Conservation (phyloP, 257 asterid genomes). For the Solanum pimpinellifolium region DNA sequence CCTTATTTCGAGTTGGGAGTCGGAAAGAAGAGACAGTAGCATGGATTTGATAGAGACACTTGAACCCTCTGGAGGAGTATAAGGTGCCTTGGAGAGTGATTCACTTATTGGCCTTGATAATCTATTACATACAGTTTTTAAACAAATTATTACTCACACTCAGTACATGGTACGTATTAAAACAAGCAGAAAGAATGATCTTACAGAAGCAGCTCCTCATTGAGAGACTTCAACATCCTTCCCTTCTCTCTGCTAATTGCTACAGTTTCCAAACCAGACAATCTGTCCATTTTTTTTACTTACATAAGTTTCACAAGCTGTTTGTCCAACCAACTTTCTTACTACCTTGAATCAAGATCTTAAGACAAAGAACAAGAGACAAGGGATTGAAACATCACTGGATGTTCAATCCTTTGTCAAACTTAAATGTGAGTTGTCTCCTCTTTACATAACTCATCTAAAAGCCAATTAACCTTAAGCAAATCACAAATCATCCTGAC, state of each 20-base stretch:
- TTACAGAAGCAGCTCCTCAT: background rate
- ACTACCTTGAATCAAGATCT: background rate
- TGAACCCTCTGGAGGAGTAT: conserved; percentile 49
- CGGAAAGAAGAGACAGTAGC: conserved; percentile 33
- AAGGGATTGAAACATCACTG: background rate
- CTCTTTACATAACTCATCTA: background rate
- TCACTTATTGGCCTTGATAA: conserved; percentile 34
- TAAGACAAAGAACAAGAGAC: background rate
- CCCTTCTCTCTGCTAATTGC: background rate
- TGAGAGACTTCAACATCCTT: background rate
- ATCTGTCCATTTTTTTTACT: background rate
- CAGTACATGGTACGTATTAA: background rate
- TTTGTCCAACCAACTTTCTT: background rate
- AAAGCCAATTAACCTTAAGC: background rate
- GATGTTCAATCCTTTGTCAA: background rate
- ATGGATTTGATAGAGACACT: conserved; percentile 51
- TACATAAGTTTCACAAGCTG: background rate
- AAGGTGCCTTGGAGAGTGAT: conserved; percentile 31
- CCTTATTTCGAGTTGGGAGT: conserved; percentile 15
- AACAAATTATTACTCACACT: background rate
- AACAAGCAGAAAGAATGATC: background rate
- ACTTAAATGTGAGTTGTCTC: background rate
- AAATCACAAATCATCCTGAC: background rate
- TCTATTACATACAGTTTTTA: conserved; percentile 10
- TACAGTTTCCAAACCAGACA: background rate